phyloP scores from a whole-genome alignment of 208 protist genomes.

The Phytomonas serpens region DNA sequence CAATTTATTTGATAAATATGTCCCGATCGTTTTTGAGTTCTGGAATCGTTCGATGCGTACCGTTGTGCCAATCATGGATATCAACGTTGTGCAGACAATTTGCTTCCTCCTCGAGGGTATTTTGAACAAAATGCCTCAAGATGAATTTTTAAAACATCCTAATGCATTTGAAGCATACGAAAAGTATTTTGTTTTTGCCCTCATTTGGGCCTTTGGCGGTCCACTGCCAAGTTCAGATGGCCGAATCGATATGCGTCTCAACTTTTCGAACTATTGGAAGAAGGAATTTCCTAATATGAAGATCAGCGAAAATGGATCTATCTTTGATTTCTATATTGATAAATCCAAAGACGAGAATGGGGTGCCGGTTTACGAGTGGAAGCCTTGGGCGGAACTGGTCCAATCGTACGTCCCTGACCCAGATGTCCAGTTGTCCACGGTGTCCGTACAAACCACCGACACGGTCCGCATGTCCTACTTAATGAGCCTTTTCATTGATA shows the following conservation, averaged over 20 bases:
- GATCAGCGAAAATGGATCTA: slow-evolving; percentile 79
- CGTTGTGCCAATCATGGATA: slow-evolving; percentile 89
- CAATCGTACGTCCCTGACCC: slow-evolving; percentile 87
- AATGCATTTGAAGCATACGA: slow-evolving; percentile 93
- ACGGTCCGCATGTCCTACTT: slow-evolving; percentile 94
- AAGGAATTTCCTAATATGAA: slow-evolving; percentile 93
- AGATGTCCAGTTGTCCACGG: slow-evolving; percentile 82
- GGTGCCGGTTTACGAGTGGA: slow-evolving; percentile 76
- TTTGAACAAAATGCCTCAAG: slow-evolving; percentile 73
- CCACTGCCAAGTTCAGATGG: slow-evolving; percentile 93
- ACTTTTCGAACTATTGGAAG: slow-evolving; percentile 95
- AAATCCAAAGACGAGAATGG: slow-evolving; percentile 86
- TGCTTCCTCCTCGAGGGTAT: slow-evolving; percentile 95
- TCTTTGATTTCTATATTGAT: slow-evolving; percentile 96
- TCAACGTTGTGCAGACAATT: slow-evolving; percentile 95
- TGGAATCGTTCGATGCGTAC: slow-evolving; percentile 88
- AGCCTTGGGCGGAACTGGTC: slow-evolving; percentile 90
- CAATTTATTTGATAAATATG: slow-evolving; percentile 97
- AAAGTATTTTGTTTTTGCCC: slow-evolving; percentile 96
- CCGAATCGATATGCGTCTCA: slow-evolving; percentile 82
- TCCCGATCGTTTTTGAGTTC: slow-evolving; percentile 90
- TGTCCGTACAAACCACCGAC: slow-evolving; percentile 94
- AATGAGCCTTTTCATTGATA: slow-evolving; percentile 92
- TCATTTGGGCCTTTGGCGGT: slow-evolving; percentile 97
- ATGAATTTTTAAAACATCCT: slow-evolving; percentile 78